A percentile compares a stretch with the other conserved stretches of the same genome.
phyloP scores from a whole-genome alignment of 352 stramenopile genomes.

The Phytopythium montanum region DNA sequence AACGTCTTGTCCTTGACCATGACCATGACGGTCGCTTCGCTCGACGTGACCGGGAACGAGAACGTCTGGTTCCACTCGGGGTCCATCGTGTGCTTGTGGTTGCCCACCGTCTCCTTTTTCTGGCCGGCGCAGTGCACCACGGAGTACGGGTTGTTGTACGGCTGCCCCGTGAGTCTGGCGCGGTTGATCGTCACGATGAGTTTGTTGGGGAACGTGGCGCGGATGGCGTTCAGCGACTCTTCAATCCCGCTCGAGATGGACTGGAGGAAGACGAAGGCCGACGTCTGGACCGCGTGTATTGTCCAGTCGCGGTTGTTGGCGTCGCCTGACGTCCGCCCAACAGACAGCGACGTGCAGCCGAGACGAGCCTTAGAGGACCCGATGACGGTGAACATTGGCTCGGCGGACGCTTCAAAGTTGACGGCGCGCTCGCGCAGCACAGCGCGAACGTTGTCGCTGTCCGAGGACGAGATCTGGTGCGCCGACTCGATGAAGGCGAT shows the following conservation, averaged over 20 bases:
- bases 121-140: conserved; percentile 76
- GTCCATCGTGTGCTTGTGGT: conserved; percentile 88
- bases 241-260: conserved; percentile 73
- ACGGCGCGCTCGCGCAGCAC: conserved; percentile 67
- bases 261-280: conserved; percentile 85
- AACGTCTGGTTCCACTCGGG: conserved; percentile 90
- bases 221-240: conserved; percentile 69
- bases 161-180: conserved; percentile 73
- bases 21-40: conserved; percentile 59
- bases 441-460: conserved; percentile 44
- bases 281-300: conserved; percentile 83
- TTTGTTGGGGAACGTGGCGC: conserved; percentile 85
- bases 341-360: conserved; percentile 72
- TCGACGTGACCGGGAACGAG: conserved; percentile 81
- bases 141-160: conserved; percentile 86
- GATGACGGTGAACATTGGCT: conserved; percentile 85
- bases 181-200: conserved; percentile 89
- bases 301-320: conserved; percentile 78
- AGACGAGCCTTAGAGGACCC: conserved; percentile 64
- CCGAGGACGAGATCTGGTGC: conserved; percentile 61
- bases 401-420: conserved; percentile 80
- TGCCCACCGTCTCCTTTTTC: conserved; percentile 86
- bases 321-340: conserved; percentile 67
- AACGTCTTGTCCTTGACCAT: conserved; percentile 76
- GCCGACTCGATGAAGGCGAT: conserved; percentile 86